Evolutionary conservation across 1,139 yeast genomes (phyloP), one percentile per base, ranked within the genome.

Genomic region (Candida pseudocylindracea): DNA sequence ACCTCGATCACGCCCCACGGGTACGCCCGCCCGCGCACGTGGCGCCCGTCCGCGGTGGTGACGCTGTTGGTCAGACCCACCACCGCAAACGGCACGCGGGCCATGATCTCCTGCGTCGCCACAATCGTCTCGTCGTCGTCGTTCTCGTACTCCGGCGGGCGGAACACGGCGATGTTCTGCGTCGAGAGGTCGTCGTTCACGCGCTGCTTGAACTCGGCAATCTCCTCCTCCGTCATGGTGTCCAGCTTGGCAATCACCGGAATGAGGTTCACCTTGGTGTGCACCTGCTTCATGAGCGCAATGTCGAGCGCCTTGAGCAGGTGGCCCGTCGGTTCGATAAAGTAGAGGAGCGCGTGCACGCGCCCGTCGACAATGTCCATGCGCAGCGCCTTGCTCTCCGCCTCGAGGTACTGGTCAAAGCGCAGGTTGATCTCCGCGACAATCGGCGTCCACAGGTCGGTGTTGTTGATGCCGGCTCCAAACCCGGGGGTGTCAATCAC

Each of bases 1-100:
- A 91, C 92, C 55, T 88, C 96, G 48, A 88, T 78, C 20, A 78
- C 63, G 41, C 99, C 99, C 99, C 99, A 91, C 39, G 98, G 98
- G 53, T 91, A 91, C 42, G 67, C 59, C 57, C 99, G 79, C 41
- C 95, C 96, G 50, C 96, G 74, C 32, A 83, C 93, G 30, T 58
- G 49, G 49, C 76, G 65, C 33, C 96, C 96, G 45, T 76, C 83
- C 27, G 64, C 46, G 33, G 79, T 72, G 44, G 65, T 65, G 29
- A 85, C 81, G 41, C 70, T 73, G 38, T 63, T 60, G 26, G 88
- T 79, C 15, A 95, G 81, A 26, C 96, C 98, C 34, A 91, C 80
- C 41, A 88, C 75, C 12, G 98, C 98, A 57, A 83, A 88, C 31
- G 99, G 99, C 38, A 80, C 65, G 47, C 65, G 69, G 36, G 66